Conservation (phyloP, 1,139 yeast genomes). For the Candida labiduridarum region DNA sequence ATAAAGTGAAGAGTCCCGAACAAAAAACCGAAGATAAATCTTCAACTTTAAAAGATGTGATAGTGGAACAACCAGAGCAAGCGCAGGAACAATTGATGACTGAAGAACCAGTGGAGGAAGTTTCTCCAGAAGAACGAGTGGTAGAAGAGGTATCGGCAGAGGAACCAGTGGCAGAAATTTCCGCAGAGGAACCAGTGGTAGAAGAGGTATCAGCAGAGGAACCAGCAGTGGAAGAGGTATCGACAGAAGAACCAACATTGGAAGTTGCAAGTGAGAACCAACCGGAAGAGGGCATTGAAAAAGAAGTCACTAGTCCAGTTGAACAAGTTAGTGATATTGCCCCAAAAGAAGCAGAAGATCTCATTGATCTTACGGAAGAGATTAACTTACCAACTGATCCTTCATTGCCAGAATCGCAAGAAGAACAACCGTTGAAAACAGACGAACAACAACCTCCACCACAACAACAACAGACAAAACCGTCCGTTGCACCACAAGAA, state of each 20-base stretch:
- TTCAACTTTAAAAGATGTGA: background rate
- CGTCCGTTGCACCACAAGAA: constrained; percentile 2
- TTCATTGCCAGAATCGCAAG: background rate
- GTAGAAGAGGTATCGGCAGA: background rate
- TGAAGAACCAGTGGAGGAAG: background rate
- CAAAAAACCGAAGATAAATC: constrained; percentile 8
- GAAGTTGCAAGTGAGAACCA: background rate
- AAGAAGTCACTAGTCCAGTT: background rate
- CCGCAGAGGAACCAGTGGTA: too few species aligned
- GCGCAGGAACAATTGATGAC: constrained; percentile 1
- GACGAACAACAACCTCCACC: background rate
- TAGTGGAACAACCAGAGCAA: constrained; percentile 3
- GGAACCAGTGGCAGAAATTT: constrained; percentile 4
- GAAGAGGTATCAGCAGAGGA: background rate
- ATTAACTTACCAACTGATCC: background rate
- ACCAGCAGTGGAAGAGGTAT: background rate
- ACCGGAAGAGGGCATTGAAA: background rate
- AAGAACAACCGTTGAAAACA: background rate
- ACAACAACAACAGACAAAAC: background rate
- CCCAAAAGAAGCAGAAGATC: background rate
- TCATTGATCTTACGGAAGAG: background rate
- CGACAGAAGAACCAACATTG: background rate
- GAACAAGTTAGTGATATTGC: background rate
- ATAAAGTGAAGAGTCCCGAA: background rate
- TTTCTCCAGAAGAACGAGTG: background rate